Base-by-base conservation (phyloP, 257 asterid species). In the Solanum paucissectum region DNA sequence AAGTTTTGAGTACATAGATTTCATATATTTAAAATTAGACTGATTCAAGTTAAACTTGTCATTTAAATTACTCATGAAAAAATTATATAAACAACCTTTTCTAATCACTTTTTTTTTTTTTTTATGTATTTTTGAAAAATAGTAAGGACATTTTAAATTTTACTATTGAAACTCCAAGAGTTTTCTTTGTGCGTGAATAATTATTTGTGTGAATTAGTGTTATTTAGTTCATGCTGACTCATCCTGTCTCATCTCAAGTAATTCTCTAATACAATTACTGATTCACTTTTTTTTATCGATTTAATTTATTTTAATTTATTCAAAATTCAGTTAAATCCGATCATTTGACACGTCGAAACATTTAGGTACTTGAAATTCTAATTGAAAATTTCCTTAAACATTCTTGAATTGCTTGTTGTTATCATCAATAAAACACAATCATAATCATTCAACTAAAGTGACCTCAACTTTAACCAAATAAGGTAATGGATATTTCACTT, bases 291-390 rank as follows among this genome's bases (percentile, higher is more conserved):
- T 52, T 2, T 12, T 5, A 49, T 49, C 11, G 0, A 55, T 2
- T 55, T 18, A 0, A 3, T 2, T 1, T 52, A 2, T 4, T 73
- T 73, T 73, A 34, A 18, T 36, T 34, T 0, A 0, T 0, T 20
- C 5, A 73, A 14, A 9, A 34, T 34, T 72, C 0, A 33, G 3
- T 16, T 9, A 34, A 9, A 20, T 9, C 0, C 2, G 1, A 21
- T 10, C 0, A 73, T 36, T 20, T 18, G 4, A 18, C 7, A 34
- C 18, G 1, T 1, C 0, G 0, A 7, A 2, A 33, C 7, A 33
- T 5, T 14, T 27, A 69, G 11, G 20, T 32, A 16, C 2, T 1
- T 29, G 2, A 18, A 72, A 1, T 33, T 72, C 44, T 33, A 18
- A 18, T 73, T 34, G 6, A 72, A 72, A 8, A 7, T 4, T 72